phyloP scores from a whole-genome alignment of 169 alveolate species.

The Plasmodium adleri region DNA sequence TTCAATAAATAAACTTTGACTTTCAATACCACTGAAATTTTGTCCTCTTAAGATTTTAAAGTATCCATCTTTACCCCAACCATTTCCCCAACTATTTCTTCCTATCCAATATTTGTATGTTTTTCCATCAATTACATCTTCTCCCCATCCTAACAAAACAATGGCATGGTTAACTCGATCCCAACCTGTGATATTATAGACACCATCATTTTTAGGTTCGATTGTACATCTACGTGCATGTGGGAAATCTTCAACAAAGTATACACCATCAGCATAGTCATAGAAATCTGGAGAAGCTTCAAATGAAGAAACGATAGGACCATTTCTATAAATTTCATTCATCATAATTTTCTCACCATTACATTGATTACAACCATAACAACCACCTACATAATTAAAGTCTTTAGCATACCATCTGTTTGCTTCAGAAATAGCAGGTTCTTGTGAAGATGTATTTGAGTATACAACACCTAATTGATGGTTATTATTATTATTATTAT shows the following conservation, averaged over 20 bases:
- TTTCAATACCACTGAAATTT: slow-evolving; percentile 88
- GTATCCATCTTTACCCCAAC: slow-evolving; percentile 89
- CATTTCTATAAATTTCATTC: slow-evolving; percentile 87
- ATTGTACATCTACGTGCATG: slow-evolving; percentile 60
- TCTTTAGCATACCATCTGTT: slow-evolving; percentile 79
- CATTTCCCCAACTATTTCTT: slow-evolving; percentile 89
- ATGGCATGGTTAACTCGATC: slow-evolving; percentile 93
- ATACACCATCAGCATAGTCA: slow-evolving; percentile 48
- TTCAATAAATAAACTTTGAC: slow-evolving; percentile 90
- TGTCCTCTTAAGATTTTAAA: slow-evolving; percentile 87
- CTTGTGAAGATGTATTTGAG: neutral
- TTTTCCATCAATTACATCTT: slow-evolving; percentile 78
- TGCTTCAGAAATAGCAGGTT: slow-evolving; percentile 1
- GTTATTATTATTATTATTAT: neutral
- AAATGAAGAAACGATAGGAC: slow-evolving; percentile 90
- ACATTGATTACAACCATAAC: slow-evolving; percentile 87
- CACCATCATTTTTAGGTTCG: neutral
- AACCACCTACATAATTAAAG: slow-evolving; percentile 91
- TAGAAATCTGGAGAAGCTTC: slow-evolving; percentile 86
- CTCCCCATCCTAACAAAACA: slow-evolving; percentile 94
- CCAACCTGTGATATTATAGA: slow-evolving; percentile 84
- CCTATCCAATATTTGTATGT: slow-evolving; percentile 88
- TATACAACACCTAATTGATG: neutral
- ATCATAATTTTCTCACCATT: slow-evolving; percentile 86
- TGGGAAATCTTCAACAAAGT: slow-evolving; percentile 40